Evolutionary conservation across 768 basidiomycete genomes (phyloP), one percentile per base, ranked within the genome.

Genomic region (Boletus patriciae): DNA sequence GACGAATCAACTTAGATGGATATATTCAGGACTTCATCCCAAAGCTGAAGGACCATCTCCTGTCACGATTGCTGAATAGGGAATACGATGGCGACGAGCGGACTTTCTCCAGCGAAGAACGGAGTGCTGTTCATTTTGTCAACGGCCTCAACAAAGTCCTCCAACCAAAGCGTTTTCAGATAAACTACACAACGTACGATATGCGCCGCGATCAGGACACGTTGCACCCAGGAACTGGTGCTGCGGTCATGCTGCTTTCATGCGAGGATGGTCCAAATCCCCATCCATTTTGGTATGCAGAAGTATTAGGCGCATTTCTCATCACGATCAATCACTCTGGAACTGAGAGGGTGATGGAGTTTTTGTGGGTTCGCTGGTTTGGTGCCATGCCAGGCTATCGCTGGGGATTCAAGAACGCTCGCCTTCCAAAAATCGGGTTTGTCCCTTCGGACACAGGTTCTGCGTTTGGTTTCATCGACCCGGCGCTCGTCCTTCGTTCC

Each of bases 201-300:
- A 34, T 34, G 12, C 34, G 9, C 3, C 9, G 34, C 3, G 13
- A 11, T 12, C 53, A 66, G 25, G 67, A 69, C 21, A 52, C 57
- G 12, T 38, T 69, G 25, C 70, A 59, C 19, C 65, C 63, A 2
- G 41, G 58, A 0, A 55, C 45, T 1, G 53, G 67, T n/a, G 42
- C 27, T 6, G 8, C 8, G 27, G 44, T 73, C 18, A 69, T 71
- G 68, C 19, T 60, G 1, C 60, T 62, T 9, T 58, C 59, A 1
- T 33, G 27, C 2, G 63, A 65, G 51, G 46, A 66, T 16, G 54
- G 40, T 11, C 13, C 15, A 0, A 38, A 59, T 40, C 16, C 49
- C 15, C 60, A 66, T 44, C 63, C 61, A 10, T 68, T 58, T 29
- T 63, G 62, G 61, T 69, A 71, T 50, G 62, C 64, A 0, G 40